A percentile compares a stretch with the other conserved stretches of the same genome.
These are phyloP conservation scores for Amanita rubescens DNA, from an alignment of 768 basidiomycete genomes.

Conservation along the genomic window DNA sequence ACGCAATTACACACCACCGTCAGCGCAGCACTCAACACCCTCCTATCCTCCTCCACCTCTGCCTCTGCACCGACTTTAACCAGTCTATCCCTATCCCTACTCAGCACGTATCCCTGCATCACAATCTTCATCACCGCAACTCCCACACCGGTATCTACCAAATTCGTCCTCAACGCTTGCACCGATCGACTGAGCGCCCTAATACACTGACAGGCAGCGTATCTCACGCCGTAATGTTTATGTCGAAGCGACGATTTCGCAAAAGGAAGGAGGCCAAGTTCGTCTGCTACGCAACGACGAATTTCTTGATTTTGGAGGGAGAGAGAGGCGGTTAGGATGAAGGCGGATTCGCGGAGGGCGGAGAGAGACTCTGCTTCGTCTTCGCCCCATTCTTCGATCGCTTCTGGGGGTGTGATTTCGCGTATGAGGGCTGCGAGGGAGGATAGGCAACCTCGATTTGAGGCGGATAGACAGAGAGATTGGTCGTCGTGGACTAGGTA, in stretches of 20 bases:
- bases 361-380: conserved; percentile 58
- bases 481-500: conserved; percentile 66
- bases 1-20: conserved; percentile 81
- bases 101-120: conserved; percentile 22
- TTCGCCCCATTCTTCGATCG: conserved; percentile 47
- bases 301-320: conserved; percentile 66
- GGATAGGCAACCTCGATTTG: conserved; percentile 59
- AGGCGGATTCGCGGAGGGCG: conserved; percentile 66
- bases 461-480: conserved; percentile 57
- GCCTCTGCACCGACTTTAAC: conserved; percentile 28
- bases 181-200: conserved; percentile 76
- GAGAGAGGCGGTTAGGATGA: conserved; percentile 7
- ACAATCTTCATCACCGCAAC: conserved; percentile 56
- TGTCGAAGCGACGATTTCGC: conserved; percentile 52
- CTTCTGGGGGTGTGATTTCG: conserved; percentile 42
- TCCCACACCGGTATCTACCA: conserved; percentile 79
- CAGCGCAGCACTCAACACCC: conserved; percentile 65
- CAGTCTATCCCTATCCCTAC: conserved; percentile 15
- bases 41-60: conserved; percentile 43
- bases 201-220: conserved; percentile 82
- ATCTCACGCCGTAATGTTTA: conserved; percentile 66
- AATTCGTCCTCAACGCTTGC: conserved; percentile 72
- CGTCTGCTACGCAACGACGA: conserved; percentile 59
- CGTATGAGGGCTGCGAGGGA: conserved; percentile 46
- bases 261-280: conserved; percentile 34